Conservation (phyloP, 1,139 yeast genomes). For the Yamadazyma atmosphaerica region DNA sequence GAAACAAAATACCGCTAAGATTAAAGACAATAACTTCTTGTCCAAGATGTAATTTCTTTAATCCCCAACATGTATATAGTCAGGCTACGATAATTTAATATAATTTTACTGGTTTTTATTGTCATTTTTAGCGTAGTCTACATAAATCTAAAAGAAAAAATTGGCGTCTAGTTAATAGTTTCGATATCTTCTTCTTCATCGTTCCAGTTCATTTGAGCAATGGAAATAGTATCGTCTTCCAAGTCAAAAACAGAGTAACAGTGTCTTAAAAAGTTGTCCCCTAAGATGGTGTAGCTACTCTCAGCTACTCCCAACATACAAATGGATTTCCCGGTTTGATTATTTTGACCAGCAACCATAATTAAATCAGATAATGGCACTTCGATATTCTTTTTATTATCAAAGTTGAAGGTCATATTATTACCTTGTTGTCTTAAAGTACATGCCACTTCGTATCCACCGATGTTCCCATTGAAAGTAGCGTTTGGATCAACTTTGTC, state of each 20-base stretch:
- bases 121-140: no score
- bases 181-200: slow-evolving; percentile 38
- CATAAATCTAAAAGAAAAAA: no score
- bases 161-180: slow-evolving; percentile 19
- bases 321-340: slow-evolving; percentile 10
- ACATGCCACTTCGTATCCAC: slow-evolving; percentile 29
- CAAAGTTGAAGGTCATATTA: slow-evolving; percentile 29
- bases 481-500: slow-evolving; percentile 20
- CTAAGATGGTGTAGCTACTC: slow-evolving; percentile 38
- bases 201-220: slow-evolving; percentile 59
- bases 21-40: slow-evolving; percentile 79
- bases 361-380: slow-evolving; percentile 38
- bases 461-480: slow-evolving; percentile 16
- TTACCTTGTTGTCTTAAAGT: slow-evolving; percentile 24
- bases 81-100: no score
- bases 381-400: slow-evolving; percentile 20
- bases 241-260: slow-evolving; percentile 79
- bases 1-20: slow-evolving; percentile 62
- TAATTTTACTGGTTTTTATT: no score
- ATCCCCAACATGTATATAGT: background rate
- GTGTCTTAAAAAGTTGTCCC: slow-evolving; percentile 70
- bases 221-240: slow-evolving; percentile 57
- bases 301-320: slow-evolving; percentile 35
- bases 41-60: slow-evolving; percentile 43
- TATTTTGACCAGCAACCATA: slow-evolving; percentile 15